A percentile compares a stretch with the other conserved stretches of the same genome.
Conservation (phyloP, 2,329 filamentous ascomycete genomes). For the Talaromyces sp. region DNA sequence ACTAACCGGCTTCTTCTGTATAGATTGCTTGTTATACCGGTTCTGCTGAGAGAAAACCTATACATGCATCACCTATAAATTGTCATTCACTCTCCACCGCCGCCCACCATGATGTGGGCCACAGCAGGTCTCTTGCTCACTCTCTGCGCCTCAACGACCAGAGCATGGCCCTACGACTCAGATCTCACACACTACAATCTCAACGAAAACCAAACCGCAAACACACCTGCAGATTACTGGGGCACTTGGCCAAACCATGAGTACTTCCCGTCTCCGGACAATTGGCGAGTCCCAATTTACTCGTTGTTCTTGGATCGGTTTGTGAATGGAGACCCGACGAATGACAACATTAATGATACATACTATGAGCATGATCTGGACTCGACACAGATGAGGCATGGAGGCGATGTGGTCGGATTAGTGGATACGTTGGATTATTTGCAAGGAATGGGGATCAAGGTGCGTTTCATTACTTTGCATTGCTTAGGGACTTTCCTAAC, state of each 20-base stretch:
- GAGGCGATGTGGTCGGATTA: conserved; percentile 58
- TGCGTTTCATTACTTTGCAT: conserved; percentile 22
- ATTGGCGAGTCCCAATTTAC: conserved; percentile 65
- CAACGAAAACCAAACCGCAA: conserved; percentile 58
- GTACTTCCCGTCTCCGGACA: conserved; percentile 55
- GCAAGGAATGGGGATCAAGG: conserved; percentile 62
- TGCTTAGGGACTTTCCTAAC: neutral
- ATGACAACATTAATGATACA: conserved; percentile 61
- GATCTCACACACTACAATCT: conserved; percentile 55
- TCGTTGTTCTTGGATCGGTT: conserved; percentile 62
- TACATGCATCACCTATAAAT: conserved; percentile 14
- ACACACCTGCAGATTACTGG: conserved; percentile 55
- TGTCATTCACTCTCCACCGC: neutral
- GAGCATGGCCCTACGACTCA: conserved; percentile 48
- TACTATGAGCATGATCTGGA: conserved; percentile 59
- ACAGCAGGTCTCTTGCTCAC: conserved; percentile 25
- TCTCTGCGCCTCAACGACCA: conserved; percentile 26
- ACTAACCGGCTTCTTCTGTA: neutral
- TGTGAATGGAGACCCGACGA: conserved; percentile 62
- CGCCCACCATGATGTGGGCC: conserved; percentile 15
- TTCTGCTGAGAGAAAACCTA: neutral
- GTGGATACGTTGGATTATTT: conserved; percentile 62
- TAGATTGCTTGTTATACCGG: neutral
- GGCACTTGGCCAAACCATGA: conserved; percentile 54
- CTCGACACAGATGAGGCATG: conserved; percentile 61